These are phyloP conservation scores for Penicillium nordicum DNA, from an alignment of 2,329 filamentous ascomycete genomes.

Conservation along the genomic window DNA sequence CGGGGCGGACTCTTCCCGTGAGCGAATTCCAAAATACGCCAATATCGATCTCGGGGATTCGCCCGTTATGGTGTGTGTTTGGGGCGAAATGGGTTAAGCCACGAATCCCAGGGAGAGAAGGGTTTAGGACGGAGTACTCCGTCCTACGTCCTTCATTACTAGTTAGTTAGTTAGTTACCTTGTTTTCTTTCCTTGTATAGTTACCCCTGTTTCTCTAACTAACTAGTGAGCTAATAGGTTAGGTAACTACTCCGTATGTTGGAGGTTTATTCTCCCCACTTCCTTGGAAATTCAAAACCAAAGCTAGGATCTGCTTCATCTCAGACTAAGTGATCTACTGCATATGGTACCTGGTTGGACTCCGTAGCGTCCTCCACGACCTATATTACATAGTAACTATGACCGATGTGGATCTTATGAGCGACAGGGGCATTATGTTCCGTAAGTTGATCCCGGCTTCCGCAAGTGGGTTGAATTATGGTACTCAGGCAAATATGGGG, in stretches of 20 bases:
- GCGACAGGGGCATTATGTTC: not conserved
- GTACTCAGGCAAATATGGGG: slow-evolving; percentile 5
- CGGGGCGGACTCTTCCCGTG: not conserved
- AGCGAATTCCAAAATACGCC: not conserved
- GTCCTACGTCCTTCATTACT: too few relatives aligned
- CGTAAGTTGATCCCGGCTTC: not conserved
- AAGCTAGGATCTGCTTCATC: not conserved
- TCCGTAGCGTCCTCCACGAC: not conserved
- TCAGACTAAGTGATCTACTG: slow-evolving; percentile 7
- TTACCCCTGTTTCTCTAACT: not conserved
- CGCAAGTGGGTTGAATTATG: not conserved
- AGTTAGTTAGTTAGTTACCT: too few relatives aligned
- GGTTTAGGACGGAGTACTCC: not conserved
- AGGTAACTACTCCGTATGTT: not conserved
- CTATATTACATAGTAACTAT: not conserved
- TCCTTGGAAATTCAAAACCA: too few relatives aligned
- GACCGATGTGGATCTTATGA: not conserved
- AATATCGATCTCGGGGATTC: not conserved
- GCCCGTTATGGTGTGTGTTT: not conserved
- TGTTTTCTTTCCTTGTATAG: not conserved
- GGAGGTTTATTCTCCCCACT: too few relatives aligned
- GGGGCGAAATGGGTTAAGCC: not conserved
- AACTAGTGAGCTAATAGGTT: not conserved
- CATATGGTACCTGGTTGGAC: slow-evolving; percentile 3
- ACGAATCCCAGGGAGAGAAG: not conserved